Base-by-base conservation (phyloP, 345 rosid species). In the Acer campestre region DNA sequence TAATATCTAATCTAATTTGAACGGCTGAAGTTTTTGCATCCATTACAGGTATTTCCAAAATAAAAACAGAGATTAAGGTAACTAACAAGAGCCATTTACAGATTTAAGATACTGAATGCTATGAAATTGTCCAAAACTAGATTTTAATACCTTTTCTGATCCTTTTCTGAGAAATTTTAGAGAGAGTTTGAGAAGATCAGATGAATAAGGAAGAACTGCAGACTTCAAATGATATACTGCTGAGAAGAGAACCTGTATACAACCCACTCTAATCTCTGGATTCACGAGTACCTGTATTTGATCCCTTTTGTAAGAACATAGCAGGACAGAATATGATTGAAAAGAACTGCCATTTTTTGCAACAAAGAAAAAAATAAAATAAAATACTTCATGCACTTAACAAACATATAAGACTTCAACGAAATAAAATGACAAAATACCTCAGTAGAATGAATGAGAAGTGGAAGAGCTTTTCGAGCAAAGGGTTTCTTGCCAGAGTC, bases 191-290 rank as follows among this genome's bases (percentile, higher is more conserved):
- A 95, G 87, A 79, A 95, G 93, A 82, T 87, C 89, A 48, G 81
- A 69, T 70, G 98, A 88, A 78, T 80, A 89, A 38, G 95, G 95
- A 74, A 84, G 77, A 72, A 95, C 85, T n/a, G 91, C 89, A 79
- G 90, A 89, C 86, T 93, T 90, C 77, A 95, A 84, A 83, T 95
- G 93, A 84, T 93, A 92, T 63, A 89, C 93, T 44, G 96, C 94
- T 56, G 98, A 89, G 78, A 95, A 92, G 74, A 95, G 78, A 88
- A 93, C 86, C 86, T 90, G 98, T 61, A 95, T 76, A 80, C 97
- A 92, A 62, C 95, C 97, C 55, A 94, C 89, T 77, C 90, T 85
- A 31, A 92, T 86, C 80, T 89, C 94, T 38, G 85, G 79, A 61
- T 82, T 68, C 65, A 5, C 63, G 73, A 80, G 80, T 77, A 56